Base-by-base conservation (phyloP, 1,139 yeast genomes). In the Yamadazyma buinensis region DNA sequence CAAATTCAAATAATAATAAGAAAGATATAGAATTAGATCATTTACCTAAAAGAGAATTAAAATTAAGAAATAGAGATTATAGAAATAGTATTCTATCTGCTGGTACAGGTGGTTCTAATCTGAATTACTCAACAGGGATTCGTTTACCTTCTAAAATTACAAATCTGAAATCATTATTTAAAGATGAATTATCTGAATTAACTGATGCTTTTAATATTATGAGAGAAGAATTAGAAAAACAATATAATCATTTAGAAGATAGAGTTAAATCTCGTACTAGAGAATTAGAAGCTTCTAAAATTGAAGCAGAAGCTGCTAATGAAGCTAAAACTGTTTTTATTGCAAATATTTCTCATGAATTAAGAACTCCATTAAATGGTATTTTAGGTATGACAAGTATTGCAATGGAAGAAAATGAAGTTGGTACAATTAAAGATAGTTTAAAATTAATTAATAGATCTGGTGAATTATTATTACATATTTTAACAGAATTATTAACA, bases 381-480 rank as follows among this genome's bases (percentile, higher is more conserved):
- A 92, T 92, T 29, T 64, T 92, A 38, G 98, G 98, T 37, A 86
- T 92, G 95, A 85, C 97, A 0, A 84, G 95, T 2, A 86, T 90
- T 37, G 92, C 96, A 2, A 76, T 87, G 80, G 92, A 85, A 17
- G 97, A 90, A 55, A 67, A 68, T 9, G 92, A 86, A 48, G 68
- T 71, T 7, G 57, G 67, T 4, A 78, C 80, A 46, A 77, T 86
- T 14, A 79, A 82, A 47, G 82, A 80, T 36, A 64, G 71, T 2
- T 64, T 90, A 42, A 82, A 81, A 45, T 71, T 88, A 37, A 88
- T 90, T 41, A 85, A 84, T 52, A 72, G 95, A 49, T 83, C 95
- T 10, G 97, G 97, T 23, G 95, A 88, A 54, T 63, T 90, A 32
- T 64, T 92, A 39, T 62, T 88, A 44, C 96, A 88, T 60, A 84